Evolutionary conservation across 352 stramenopile genomes (phyloP), one percentile per base, ranked within the genome.

Genomic region (Aphanomyces astaci): DNA sequence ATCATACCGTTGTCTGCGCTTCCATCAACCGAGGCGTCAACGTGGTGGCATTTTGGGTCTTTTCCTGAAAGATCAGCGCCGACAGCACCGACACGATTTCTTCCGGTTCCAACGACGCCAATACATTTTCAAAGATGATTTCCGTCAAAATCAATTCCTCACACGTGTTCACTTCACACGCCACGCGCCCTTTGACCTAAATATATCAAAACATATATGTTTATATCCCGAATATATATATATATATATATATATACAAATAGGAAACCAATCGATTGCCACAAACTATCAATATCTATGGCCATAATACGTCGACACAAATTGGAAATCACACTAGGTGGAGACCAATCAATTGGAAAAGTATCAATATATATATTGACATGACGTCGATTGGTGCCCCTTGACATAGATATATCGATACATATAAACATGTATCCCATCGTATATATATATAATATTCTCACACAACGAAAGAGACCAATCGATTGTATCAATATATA

Each of bases 91-190:
- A 96, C 10, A 98, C 97, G 57, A 98, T 98, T 79, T 99, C 96
- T 63, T 97, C 91, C 3, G 97, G 96, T 69, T 98, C 90, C 7
- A 99, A 78, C 19, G 93, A 89, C 33, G 96, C 96, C 27, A 99
- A 74, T 25, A 99, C 88, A 56, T 98, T 98, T 73, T 98, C 95
- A 73, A 99, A 99, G 33, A 99, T 96, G 85, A 99, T 97, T 78
- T 99, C 97, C 0, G 97, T 99, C 19, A 98, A 79, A 65, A 99
- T 90, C 10, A 99, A 78, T 64, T 98, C 96, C 67, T 99, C 94
- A 68, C 95, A 98, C 2, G 95, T 98, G 80, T 98, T 99, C 51
- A 99, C 94, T 80, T 99, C 96, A 70, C 96, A 99, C 1, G 96
- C 96, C 10, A 99, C 96, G 25, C 96, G 86, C 22, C 97, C 97